A percentile compares a stretch with the other conserved stretches of the same genome.
phyloP scores from a whole-genome alignment of 1,284 basidiomycete species.

The Chalciporus sp. region DNA sequence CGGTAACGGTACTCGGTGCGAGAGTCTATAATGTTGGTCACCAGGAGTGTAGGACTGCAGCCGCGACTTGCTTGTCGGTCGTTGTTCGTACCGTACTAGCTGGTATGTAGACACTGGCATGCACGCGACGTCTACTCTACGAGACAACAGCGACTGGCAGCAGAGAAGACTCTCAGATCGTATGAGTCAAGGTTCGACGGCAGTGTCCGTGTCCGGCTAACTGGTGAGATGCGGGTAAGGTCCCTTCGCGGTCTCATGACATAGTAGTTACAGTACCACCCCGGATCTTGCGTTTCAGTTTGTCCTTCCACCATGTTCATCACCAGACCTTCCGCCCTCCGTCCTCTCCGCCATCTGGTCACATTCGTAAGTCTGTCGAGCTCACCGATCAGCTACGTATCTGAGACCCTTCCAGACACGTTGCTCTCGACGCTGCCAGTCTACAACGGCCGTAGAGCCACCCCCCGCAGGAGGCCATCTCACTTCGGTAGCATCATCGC shows the following conservation, averaged over 20 bases:
- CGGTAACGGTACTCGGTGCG: neutral
- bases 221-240: neutral
- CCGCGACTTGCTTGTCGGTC: neutral
- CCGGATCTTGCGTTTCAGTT: conserved; percentile 32
- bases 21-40: neutral
- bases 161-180: neutral
- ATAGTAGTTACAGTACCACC: neutral
- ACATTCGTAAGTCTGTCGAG: conserved; percentile 21
- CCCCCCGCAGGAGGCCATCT: conserved; percentile 76
- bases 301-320: conserved; percentile 25
- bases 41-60: neutral
- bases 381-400: neutral
- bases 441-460: conserved; percentile 46
- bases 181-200: neutral
- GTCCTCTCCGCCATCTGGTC: conserved; percentile 21
- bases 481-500: conserved; percentile 67
- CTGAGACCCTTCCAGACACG: conserved; percentile 7
- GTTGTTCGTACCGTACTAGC: neutral
- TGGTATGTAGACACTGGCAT: neutral
- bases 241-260: neutral
- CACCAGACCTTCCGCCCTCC: conserved; percentile 9
- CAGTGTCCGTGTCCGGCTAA: conserved; percentile 4
- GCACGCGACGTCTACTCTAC: neutral
- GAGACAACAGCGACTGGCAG: neutral
- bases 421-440: conserved; percentile 44